Base-by-base conservation (phyloP, 345 rosid species). In the Salix koriyanagi region DNA sequence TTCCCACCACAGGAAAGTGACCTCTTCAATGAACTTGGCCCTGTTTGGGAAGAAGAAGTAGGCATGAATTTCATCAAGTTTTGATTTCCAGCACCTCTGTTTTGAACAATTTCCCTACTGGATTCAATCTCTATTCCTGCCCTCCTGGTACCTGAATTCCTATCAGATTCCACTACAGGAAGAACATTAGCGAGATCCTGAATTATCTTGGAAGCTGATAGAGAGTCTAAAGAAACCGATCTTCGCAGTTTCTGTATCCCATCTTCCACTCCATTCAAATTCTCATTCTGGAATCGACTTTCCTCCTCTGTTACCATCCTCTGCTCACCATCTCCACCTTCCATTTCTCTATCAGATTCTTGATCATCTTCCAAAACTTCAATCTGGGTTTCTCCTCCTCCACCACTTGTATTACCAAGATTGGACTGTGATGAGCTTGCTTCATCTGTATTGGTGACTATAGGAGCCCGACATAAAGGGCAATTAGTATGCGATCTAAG, bases 151-250 rank as follows among this genome's bases (percentile, higher is more conserved):
- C 74, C 82, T n/a, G 72, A 71, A 61, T 72, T 73, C 26, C 76
- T 44, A 25, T n/a, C 79, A 25, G 71, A 75, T 44, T 79, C 83
- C 65, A 19, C 69, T 65, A n/a, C 70, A 8, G 75, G 75, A 76
- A 61, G 41, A 74, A 75, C 73, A 65, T 54, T 77, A 3, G 77
- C 79, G 11, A 85, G 60, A 72, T 78, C 83, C 36, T 83, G 72
- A 81, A 79, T 85, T 74, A 85, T 83, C 82, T 85, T 88, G 62
- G 75, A 81, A 75, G 87, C 92, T 1, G 91, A 84, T 52, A 84
- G 52, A 32, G 88, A 91, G 86, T 91, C 90, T 79, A 94, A 67
- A 4, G 98, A 94, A 84, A 88, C 86, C 15, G 96, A 88, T 85
- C 98, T 81, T 80, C 95, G 84, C 79, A 90, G 80, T 46, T 88